These are phyloP conservation scores for Didymella arachidicola DNA, from an alignment of 2,329 filamentous ascomycete species.

Conservation along the genomic window DNA sequence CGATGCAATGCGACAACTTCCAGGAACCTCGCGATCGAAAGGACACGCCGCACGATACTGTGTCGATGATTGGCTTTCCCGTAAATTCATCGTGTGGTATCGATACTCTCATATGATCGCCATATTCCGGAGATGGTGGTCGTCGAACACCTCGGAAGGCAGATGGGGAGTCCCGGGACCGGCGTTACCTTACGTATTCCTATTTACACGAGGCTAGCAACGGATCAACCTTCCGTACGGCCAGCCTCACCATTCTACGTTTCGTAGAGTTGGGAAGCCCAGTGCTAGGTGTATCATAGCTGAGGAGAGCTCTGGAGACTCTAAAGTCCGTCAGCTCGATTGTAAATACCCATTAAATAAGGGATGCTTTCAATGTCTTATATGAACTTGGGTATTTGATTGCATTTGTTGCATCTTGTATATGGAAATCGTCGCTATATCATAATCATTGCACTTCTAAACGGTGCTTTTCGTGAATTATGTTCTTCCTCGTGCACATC, in stretches of 20 bases:
- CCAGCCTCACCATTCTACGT: not conserved
- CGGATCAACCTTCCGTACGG: not conserved
- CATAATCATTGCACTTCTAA: conserved; percentile 24
- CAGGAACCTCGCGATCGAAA: not conserved
- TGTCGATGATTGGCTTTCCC: not conserved
- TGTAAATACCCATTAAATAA: not conserved
- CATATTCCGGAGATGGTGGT: conserved; percentile 1
- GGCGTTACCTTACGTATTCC: not conserved
- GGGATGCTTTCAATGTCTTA: not conserved
- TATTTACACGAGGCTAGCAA: not conserved
- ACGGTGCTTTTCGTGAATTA: conserved; percentile 16
- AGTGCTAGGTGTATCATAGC: not conserved
- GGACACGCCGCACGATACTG: not conserved
- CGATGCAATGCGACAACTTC: not conserved
- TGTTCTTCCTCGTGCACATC: not conserved
- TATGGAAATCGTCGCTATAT: conserved; percentile 24
- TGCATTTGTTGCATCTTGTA: conserved; percentile 23
- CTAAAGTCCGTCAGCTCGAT: not conserved
- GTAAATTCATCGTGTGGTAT: not conserved
- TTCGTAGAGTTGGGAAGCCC: not conserved
- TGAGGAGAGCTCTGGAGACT: not conserved
- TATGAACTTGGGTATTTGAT: conserved; percentile 20
- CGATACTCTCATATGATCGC: not conserved
- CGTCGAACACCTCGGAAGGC: conserved; percentile 2
- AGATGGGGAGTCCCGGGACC: conserved; percentile 11